Evolutionary conservation across 1,284 basidiomycete genomes (phyloP).

Genomic region (Melampsora larici-populina): DNA sequence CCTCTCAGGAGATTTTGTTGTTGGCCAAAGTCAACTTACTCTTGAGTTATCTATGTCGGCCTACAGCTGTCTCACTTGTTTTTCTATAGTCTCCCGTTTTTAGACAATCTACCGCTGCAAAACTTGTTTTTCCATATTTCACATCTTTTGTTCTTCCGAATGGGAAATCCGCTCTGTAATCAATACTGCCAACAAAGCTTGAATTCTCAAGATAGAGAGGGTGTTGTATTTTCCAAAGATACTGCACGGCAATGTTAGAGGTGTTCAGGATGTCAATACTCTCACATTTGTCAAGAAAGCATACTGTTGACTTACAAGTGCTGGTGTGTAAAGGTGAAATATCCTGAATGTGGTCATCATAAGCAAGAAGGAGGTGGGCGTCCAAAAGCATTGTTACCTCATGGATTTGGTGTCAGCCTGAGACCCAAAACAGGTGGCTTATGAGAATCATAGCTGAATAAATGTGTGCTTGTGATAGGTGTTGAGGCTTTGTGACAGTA

Average conservation of each 20-base stretch:
- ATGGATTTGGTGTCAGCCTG: too few relatives aligned
- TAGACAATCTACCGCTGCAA: conserved; percentile 33
- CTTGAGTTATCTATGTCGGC: conserved; percentile 21
- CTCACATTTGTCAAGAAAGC: conserved; percentile 22
- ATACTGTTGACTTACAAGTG: conserved; percentile 15
- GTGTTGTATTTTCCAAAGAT: conserved; percentile 19
- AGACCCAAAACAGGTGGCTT: too few relatives aligned
- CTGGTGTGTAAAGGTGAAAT: conserved; percentile 37
- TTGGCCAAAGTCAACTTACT: conserved; percentile 24
- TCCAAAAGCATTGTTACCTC: conserved; percentile 25
- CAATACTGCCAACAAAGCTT: conserved; percentile 15
- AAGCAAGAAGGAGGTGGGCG: not conserved
- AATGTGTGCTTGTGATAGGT: too few relatives aligned
- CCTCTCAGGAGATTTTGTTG: conserved; percentile 18
- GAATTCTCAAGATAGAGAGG: conserved; percentile 29
- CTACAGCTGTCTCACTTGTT: conserved; percentile 37
- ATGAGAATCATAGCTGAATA: too few relatives aligned
- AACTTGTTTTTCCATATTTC: conserved; percentile 28
- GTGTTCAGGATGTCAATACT: conserved; percentile 32
- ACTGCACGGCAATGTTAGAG: conserved; percentile 20
- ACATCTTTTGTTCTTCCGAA: conserved; percentile 20
- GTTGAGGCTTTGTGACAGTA: too few relatives aligned
- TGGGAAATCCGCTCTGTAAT: conserved; percentile 29
- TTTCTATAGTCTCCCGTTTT: conserved; percentile 18
- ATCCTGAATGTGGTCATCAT: not conserved